Evolutionary conservation across 2,329 filamentous ascomycete species (phyloP).

Genomic region (Aspergillus pseudotamarii): DNA sequence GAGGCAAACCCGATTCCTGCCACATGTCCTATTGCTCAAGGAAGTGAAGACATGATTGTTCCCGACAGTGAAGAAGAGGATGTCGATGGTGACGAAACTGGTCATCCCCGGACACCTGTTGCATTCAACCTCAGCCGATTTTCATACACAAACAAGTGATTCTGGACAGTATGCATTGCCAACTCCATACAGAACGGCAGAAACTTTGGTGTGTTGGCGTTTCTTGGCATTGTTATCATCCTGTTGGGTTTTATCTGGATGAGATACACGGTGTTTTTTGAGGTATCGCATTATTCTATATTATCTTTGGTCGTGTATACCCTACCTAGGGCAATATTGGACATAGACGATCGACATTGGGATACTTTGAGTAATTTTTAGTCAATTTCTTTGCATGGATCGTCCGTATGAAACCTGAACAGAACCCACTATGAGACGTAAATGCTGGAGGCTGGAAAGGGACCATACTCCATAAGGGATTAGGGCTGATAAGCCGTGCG

Average conservation of each 20-base stretch:
- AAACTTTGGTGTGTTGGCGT: slow-evolving; percentile 1
- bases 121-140: slow-evolving; percentile 41
- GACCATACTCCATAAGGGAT: slow-evolving; percentile 3
- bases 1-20: background rate
- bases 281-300: slow-evolving; percentile 7
- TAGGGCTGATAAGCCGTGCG: slow-evolving; percentile 19
- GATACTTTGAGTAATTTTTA: background rate
- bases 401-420: background rate
- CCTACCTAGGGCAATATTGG: slow-evolving; percentile 1
- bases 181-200: background rate
- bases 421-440: background rate
- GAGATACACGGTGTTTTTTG: slow-evolving; percentile 3
- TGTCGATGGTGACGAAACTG: slow-evolving; percentile 23
- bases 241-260: slow-evolving; percentile 5
- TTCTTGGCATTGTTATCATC: slow-evolving; percentile 1
- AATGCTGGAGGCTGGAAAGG: slow-evolving; percentile 23
- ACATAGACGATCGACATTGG: background rate
- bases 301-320: slow-evolving; percentile 1
- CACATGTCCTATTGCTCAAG: slow-evolving; percentile 26
- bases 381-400: background rate
- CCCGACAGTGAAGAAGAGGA: slow-evolving; percentile 54
- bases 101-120: slow-evolving; percentile 12
- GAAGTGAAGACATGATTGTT: slow-evolving; percentile 57
- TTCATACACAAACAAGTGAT: slow-evolving; percentile 18
- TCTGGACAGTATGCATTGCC: background rate